phyloP scores from a whole-genome alignment of 2,329 filamentous ascomycete species.

The Sporothrix humicola region DNA sequence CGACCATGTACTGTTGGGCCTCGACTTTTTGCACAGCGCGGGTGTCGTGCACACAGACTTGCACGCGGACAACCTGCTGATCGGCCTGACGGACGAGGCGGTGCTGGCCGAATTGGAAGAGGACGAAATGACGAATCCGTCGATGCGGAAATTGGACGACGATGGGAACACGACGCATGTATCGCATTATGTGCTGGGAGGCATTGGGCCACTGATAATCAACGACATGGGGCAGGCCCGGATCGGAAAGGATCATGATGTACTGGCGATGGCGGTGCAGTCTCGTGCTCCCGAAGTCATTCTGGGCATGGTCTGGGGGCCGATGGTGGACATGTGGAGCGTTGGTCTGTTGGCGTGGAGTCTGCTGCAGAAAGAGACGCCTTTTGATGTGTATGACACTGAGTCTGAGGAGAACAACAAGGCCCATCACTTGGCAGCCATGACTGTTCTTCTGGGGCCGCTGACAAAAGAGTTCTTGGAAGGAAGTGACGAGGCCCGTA shows the following conservation, averaged over 20 bases:
- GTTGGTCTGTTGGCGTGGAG: background rate
- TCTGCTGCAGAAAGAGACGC: background rate
- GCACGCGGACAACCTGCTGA: constrained; percentile 6
- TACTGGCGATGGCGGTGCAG: background rate
- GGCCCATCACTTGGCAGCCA: too few relatives aligned
- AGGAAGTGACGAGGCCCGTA: too few relatives aligned
- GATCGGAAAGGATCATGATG: background rate
- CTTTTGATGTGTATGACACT: background rate
- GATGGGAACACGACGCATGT: background rate
- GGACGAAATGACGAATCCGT: background rate
- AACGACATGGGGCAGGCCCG: constrained; percentile 20
- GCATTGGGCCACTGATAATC: background rate
- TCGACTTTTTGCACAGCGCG: background rate
- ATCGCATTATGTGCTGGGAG: background rate
- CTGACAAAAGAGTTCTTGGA: too few relatives aligned
- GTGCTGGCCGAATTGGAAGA: background rate
- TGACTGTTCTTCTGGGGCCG: too few relatives aligned
- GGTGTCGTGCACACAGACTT: constrained; percentile 19
- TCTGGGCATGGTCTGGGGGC: constrained; percentile 1
- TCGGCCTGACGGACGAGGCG: background rate
- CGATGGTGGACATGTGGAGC: constrained; percentile 13
- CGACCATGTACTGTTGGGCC: background rate
- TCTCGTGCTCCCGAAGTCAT: background rate
- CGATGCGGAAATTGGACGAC: background rate
- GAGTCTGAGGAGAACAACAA: background rate